Evolutionary conservation across 2,329 filamentous ascomycete genomes (phyloP).

Genomic region (Venturia nashicola): DNA sequence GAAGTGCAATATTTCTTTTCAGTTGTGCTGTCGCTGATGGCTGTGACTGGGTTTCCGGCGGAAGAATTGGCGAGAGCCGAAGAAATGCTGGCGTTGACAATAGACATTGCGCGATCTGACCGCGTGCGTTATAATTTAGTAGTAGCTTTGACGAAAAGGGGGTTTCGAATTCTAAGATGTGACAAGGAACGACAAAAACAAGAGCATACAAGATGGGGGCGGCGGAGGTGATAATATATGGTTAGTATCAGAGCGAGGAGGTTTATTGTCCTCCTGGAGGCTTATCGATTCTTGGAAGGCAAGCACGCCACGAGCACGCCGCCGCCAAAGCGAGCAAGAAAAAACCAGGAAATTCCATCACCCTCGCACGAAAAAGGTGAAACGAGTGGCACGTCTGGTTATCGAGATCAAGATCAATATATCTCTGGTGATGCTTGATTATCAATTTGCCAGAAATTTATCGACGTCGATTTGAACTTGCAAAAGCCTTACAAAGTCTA

Average conservation of each 20-base stretch:
- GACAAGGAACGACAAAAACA: neutral
- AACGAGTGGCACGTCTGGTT: neutral
- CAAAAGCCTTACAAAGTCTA: too few species aligned
- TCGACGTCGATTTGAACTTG: too few species aligned
- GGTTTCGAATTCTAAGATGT: neutral
- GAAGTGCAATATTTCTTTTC: neutral
- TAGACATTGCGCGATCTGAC: neutral
- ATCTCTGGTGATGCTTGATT: too few species aligned
- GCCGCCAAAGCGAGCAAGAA: neutral
- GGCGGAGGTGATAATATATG: neutral
- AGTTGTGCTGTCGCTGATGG: neutral
- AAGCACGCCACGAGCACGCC: neutral
- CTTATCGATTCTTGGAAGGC: neutral
- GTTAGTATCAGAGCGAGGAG: neutral
- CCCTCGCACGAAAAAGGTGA: too few species aligned
- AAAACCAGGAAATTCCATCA: neutral
- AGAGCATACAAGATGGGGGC: neutral
- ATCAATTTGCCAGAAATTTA: too few species aligned
- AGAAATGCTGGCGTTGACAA: too few species aligned
- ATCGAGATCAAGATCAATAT: neutral
- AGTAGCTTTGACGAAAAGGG: neutral
- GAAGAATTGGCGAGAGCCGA: too few species aligned
- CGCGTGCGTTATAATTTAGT: neutral
- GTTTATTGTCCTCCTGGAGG: too few species aligned
- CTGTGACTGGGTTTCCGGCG: neutral